A percentile compares a stretch with the other conserved stretches of the same genome.
Evolutionary conservation across 2,329 filamentous ascomycete species (phyloP).

Genomic region (Colletotrichum paranaense): DNA sequence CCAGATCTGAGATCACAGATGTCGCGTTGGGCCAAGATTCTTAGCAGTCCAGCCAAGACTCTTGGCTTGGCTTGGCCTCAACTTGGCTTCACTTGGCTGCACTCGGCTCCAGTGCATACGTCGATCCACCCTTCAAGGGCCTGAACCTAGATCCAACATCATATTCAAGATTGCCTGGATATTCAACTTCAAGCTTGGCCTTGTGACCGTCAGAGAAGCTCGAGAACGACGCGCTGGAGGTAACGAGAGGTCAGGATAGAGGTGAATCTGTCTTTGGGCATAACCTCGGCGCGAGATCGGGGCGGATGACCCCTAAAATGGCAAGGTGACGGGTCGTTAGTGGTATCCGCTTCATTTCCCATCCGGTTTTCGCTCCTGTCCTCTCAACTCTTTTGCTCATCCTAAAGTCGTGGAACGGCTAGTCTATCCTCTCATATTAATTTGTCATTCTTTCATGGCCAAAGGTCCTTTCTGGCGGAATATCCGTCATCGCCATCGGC

Average conservation of each 20-base stretch:
- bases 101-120: not conserved
- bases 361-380: not conserved
- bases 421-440: not conserved
- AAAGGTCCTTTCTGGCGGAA: not conserved
- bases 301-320: not conserved
- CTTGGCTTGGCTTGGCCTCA: constrained; percentile 2
- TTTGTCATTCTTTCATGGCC: not conserved
- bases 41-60: constrained; percentile 17
- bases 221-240: not conserved
- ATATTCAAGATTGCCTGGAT: not conserved
- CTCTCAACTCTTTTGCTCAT: not conserved
- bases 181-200: not conserved
- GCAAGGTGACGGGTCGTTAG: not conserved
- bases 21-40: constrained; percentile 4
- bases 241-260: not conserved
- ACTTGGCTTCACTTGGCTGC: constrained; percentile 12
- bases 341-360: not conserved
- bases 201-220: not conserved
- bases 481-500: not conserved
- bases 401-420: not conserved
- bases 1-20: not conserved
- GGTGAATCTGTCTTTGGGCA: not conserved
- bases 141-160: constrained; percentile 29
- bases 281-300: not conserved
- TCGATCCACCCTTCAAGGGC: constrained; percentile 2